Evolutionary conservation across 345 rosid genomes (phyloP).

Genomic region (Citrus unshiu): DNA sequence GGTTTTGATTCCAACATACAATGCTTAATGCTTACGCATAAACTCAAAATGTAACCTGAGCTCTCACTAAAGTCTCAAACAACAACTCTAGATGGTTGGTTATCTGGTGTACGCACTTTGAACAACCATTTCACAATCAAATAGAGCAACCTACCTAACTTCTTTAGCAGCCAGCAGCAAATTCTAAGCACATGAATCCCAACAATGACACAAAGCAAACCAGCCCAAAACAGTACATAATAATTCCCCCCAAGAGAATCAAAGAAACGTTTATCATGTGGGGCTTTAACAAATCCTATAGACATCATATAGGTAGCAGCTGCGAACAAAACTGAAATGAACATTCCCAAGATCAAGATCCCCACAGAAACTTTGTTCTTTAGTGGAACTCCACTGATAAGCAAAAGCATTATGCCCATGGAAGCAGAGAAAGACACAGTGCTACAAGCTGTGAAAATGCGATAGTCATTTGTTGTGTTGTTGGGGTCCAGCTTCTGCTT

Average conservation of each 20-base stretch:
- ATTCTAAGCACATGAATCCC: background rate
- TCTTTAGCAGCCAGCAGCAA: background rate
- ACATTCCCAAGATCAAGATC: background rate
- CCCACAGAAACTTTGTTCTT: background rate
- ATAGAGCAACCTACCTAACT: background rate
- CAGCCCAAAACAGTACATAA: background rate
- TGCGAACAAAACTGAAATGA: background rate
- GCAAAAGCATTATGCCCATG: background rate
- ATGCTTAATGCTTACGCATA: too few relatives aligned
- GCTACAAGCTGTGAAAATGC: background rate
- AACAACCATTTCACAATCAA: background rate
- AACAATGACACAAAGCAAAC: background rate
- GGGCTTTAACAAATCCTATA: background rate
- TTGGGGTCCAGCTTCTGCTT: too few relatives aligned
- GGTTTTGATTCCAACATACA: too few relatives aligned
- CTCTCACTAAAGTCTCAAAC: background rate
- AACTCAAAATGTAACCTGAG: too few relatives aligned
- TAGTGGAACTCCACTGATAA: background rate
- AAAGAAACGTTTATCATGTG: background rate
- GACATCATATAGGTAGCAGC: background rate
- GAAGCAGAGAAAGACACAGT: background rate
- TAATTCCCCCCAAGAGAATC: fast-evolving
- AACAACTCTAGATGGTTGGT: background rate
- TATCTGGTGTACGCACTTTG: background rate
- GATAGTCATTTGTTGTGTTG: background rate